Evolutionary conservation across 257 asterid genomes (phyloP), one percentile per base, ranked within the genome.

Genomic region (Jacaranda copaia): DNA sequence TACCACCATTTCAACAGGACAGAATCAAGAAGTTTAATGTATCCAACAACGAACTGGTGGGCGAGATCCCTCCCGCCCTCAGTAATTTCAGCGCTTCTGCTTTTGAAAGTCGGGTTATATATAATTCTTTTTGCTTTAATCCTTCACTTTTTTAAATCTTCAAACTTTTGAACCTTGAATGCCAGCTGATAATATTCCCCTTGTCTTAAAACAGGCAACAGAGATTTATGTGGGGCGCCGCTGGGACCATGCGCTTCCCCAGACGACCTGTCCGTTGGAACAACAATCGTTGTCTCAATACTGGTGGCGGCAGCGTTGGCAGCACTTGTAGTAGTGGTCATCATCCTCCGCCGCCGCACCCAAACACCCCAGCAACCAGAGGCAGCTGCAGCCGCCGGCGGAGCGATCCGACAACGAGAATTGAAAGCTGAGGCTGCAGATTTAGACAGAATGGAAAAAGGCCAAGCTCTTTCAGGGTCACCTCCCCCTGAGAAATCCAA

Each of bases 171-270:
- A 53, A n/a, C 4, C 32, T 25, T 2, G 35, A 43, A n/a, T 52
- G 6, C 13, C 19, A 18, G 55, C 40, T 59, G 45, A 55, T 56
- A 19, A 18, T 18, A 14, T 42, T 39, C 13, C 36, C 40, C 10
- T 68, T 57, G 16, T 20, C 67, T n/a, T 11, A 38, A 70, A 76
- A 69, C 83, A 92, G 98, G 95, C 43, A 91, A 96, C 86, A 39
- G 15, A 35, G 82, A 78, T 18, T 85, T 96, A 6, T 96, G 99
- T 39, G 99, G 97, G 2, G 65, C 72, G 11, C 99, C 99, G 15
- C 78, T 96, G 82, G 11, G 62, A 55, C 3, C 80, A 38, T 96
- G 99, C 85, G 5, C 8, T 4, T 16, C 78, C 5, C 72, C 77
- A 6, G 14, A 62, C 14, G 72, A 82, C 36, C 81, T 83, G 14